phyloP scores from a whole-genome alignment of 2,329 filamentous ascomycete genomes.

The Elsinoe australis region DNA sequence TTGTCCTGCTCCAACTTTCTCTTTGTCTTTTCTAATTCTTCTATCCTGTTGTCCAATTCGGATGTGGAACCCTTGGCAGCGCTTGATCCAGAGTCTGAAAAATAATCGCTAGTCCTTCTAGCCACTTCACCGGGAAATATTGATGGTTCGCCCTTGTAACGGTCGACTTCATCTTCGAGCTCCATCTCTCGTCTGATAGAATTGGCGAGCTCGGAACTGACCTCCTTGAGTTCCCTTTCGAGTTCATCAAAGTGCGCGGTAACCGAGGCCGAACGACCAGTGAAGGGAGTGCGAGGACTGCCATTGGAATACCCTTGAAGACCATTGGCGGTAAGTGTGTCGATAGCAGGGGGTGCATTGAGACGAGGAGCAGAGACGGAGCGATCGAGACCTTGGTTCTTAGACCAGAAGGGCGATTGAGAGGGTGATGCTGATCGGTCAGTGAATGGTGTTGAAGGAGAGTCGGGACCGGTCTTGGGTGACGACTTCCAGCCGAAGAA shows the following conservation, averaged over 20 bases:
- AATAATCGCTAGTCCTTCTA: constrained; percentile 90
- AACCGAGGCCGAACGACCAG: constrained; percentile 24
- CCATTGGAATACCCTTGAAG: constrained; percentile 41
- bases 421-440: constrained; percentile 53
- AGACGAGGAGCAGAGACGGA: constrained; percentile 20
- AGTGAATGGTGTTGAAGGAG: constrained; percentile 56
- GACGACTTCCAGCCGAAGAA: constrained; percentile 61
- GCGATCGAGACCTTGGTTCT: constrained; percentile 29
- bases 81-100: constrained; percentile 89
- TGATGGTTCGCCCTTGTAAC: constrained; percentile 68
- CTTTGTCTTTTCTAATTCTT: constrained; percentile 75
- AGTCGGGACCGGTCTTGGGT: constrained; percentile 49
- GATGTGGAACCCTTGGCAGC: constrained; percentile 68
- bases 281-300: constrained; percentile 23
- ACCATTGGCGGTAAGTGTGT: constrained; percentile 47
- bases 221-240: constrained; percentile 88
- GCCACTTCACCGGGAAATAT: constrained; percentile 44
- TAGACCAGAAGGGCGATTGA: constrained; percentile 39
- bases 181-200: constrained; percentile 96
- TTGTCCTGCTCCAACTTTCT: constrained; percentile 84
- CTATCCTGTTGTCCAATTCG: constrained; percentile 47
- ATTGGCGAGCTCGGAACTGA: constrained; percentile 82
- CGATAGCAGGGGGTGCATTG: constrained; percentile 39
- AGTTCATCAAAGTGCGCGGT: constrained; percentile 68
- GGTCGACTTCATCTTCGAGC: constrained; percentile 85